Percentiles rank a stretch among this genome's conserved stretches.
phyloP scores from a whole-genome alignment of 805 yeast species.

The Metschnikowia koreensis region DNA sequence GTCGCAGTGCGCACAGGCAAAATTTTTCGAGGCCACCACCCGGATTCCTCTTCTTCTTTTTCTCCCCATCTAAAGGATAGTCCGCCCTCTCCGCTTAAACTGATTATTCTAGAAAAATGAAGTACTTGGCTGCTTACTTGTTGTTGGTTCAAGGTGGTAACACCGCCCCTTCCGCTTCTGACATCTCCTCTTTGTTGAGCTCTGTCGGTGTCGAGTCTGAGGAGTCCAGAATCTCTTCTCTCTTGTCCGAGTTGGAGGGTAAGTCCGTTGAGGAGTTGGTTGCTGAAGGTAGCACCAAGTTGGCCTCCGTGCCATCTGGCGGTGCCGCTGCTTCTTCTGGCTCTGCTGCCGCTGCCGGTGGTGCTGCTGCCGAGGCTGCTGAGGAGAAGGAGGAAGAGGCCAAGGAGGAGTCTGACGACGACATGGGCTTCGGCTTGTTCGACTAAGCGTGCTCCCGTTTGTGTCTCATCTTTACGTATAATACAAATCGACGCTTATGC shows the following conservation, averaged over 20 bases:
- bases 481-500: neutral
- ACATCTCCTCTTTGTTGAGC: constrained; percentile 83
- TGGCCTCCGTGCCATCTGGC: constrained; percentile 96
- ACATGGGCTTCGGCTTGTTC: constrained; percentile 97
- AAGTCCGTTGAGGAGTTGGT: constrained; percentile 86
- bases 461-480: constrained; percentile 3
- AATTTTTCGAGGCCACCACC: constrained; percentile 6
- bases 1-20: constrained; percentile 7
- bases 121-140: constrained; percentile 99
- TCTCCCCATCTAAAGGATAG: constrained; percentile 59
- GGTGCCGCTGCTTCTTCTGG: constrained; percentile 89
- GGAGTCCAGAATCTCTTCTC: constrained; percentile 76
- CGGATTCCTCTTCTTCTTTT: neutral
- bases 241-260: constrained; percentile 88
- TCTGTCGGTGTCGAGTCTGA: constrained; percentile 97
- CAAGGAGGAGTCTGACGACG: constrained; percentile 64
- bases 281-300: constrained; percentile 92
- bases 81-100: constrained; percentile 74
- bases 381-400: constrained; percentile 64
- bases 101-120: constrained; percentile 78
- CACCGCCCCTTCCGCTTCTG: constrained; percentile 90
- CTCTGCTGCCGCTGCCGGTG: constrained; percentile 70
- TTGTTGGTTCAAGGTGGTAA: constrained; percentile 97
- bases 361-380: constrained; percentile 70
- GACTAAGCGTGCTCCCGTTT: constrained; percentile 56